Evolutionary conservation across 495 filamentous ascomycete genomes (phyloP), one percentile per base, ranked within the genome.

Genomic region (Talaromyces proteolyticus): DNA sequence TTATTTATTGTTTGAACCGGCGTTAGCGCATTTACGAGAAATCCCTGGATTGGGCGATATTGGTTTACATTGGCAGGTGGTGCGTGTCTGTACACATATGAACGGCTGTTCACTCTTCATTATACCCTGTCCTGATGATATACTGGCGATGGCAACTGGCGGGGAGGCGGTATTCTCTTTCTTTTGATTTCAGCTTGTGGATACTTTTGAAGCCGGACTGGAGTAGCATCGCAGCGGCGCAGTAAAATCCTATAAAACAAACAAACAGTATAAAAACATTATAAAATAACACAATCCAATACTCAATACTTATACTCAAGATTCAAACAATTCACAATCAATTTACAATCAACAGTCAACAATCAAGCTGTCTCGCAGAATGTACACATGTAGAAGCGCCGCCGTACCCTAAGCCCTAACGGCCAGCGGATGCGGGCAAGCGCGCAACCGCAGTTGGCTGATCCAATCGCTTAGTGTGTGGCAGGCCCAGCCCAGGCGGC

Each of bases 381-480:
- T n/a, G n/a, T n/a, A n/a, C n/a, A n/a, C n/a, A n/a, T n/a, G n/a
- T n/a, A n/a, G n/a, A n/a, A n/a, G n/a, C n/a, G n/a, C n/a, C n/a
- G 7, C 2, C 6, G 21, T 36, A 21, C 47, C 47, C 47, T 49
- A 49, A 49, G 47, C 47, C 47, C 47, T 49, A 49, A 49, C n/a
- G 22, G 22, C 36, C n/a, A 36, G 16, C 47, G 24, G 2, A 22
- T 39, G 19, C 47, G 47, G 47, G 11, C 34, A 49, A 49, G 47
- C 24, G 34, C 47, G 47, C 34, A 49, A 49, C 18, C 12, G 36
- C 36, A 49, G 40, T 47, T 34, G 45, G 45, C 45, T 47, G n/a
- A 38, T 37, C 45, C 45, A 47, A 49, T 49, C 47, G 47, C 47
- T 49, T 49, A 49, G 47, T 16, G 34, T 47, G 11, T 29, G 39